phyloP scores from a whole-genome alignment of 441 rosid species.

The Corymbia citriodora region DNA sequence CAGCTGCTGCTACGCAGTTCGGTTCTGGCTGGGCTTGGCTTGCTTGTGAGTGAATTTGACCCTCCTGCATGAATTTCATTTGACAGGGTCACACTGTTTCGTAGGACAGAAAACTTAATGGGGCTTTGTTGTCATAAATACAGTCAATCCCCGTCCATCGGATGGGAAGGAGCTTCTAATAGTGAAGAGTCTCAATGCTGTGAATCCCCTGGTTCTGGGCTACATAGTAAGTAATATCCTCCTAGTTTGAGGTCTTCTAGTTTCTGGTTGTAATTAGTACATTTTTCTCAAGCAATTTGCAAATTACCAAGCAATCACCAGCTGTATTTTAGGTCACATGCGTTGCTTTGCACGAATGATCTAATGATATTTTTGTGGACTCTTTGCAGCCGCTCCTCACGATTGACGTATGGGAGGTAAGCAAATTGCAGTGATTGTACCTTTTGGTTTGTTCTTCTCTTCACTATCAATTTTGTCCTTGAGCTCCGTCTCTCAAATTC shows the following conservation, averaged over 20 bases:
- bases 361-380: constrained; percentile 7
- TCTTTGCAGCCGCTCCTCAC: constrained; percentile 82
- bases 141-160: constrained; percentile 58
- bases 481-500: background rate
- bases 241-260: background rate
- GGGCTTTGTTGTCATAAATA: constrained; percentile 49
- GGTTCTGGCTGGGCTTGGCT: constrained; percentile 99
- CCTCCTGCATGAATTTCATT: background rate
- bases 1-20: constrained; percentile 75
- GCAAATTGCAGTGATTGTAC: background rate
- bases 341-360: constrained; percentile 4
- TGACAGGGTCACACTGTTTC: background rate
- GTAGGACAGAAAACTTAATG: constrained; percentile 35
- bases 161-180: constrained; percentile 74
- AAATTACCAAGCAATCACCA: background rate
- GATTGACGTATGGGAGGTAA: constrained; percentile 97
- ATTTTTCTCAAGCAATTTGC: background rate
- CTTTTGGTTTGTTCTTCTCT: background rate
- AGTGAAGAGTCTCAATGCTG: constrained; percentile 81
- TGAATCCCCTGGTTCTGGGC: constrained; percentile 89
- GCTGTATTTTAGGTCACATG: background rate
- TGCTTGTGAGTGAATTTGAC: constrained; percentile 45
- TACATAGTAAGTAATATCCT: constrained; percentile 48
- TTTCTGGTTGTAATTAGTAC: background rate
- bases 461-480: background rate